Percentiles rank a stretch among this genome's conserved stretches.
These are phyloP conservation scores for Mycena citricolor DNA, from an alignment of 1,284 basidiomycete species.

Conservation along the genomic window DNA sequence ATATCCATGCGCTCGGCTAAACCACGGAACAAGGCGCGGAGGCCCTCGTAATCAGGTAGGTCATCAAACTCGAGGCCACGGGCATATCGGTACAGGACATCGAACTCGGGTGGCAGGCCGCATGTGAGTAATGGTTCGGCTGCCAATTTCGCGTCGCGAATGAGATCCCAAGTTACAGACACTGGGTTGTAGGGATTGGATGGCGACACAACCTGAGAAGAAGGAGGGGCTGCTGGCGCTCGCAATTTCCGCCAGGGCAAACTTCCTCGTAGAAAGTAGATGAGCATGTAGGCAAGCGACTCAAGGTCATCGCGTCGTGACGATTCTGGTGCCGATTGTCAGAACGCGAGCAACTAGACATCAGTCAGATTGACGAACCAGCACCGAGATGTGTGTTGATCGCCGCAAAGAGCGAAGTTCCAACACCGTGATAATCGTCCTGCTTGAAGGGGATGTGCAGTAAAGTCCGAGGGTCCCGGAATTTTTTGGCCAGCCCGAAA, in stretches of 20 bases:
- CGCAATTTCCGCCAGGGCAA: conserved; percentile 89
- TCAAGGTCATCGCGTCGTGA: conserved; percentile 91
- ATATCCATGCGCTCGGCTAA: conserved; percentile 51
- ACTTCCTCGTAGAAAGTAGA: conserved; percentile 89
- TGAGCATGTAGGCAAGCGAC: conserved; percentile 88
- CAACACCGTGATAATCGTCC: conserved; percentile 86
- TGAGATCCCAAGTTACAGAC: conserved; percentile 78
- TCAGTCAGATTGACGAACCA: too few relatives aligned
- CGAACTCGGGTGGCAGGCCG: conserved; percentile 86
- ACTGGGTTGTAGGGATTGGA: conserved; percentile 57
- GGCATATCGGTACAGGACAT: conserved; percentile 81
- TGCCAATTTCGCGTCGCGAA: conserved; percentile 66
- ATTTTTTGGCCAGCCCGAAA: conserved; percentile 97
- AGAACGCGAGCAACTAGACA: conserved; percentile 1
- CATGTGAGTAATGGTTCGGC: conserved; percentile 70
- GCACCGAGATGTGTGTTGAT: conserved; percentile 94
- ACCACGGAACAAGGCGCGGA: conserved; percentile 78
- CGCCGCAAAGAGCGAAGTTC: conserved; percentile 92
- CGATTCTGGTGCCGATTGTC: conserved; percentile 52
- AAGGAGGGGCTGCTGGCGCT: conserved; percentile 51
- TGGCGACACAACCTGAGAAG: conserved; percentile 40
- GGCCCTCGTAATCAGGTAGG: conserved; percentile 86
- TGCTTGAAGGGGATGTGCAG: conserved; percentile 91
- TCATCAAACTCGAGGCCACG: conserved; percentile 88
- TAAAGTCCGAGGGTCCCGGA: conserved; percentile 83